These are phyloP conservation scores for Solanum chiquidenum DNA, from an alignment of 257 asterid species.

Conservation along the genomic window DNA sequence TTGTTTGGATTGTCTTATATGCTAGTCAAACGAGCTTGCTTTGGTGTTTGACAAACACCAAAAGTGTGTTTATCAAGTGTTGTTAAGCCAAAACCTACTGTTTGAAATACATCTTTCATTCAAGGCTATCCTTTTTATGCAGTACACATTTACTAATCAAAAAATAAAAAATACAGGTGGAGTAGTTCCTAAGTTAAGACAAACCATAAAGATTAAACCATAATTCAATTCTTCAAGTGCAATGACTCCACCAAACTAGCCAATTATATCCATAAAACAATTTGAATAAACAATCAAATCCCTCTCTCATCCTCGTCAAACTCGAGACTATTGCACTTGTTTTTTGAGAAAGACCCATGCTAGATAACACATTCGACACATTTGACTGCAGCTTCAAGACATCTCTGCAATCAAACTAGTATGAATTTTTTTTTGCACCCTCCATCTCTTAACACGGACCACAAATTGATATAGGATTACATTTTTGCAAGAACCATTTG, in stretches of 20 bases:
- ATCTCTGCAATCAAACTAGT: neutral
- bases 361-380: neutral
- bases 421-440: neutral
- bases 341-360: neutral
- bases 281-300: neutral
- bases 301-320: neutral
- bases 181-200: neutral
- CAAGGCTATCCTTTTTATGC: neutral
- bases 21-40: neutral
- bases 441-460: neutral
- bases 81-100: neutral
- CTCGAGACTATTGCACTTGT: neutral
- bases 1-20: neutral
- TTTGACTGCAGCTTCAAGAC: neutral
- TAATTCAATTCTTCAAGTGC: neutral
- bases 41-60: neutral
- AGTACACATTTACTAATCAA: neutral
- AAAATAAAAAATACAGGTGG: neutral
- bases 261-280: neutral
- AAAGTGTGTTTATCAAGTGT: neutral
- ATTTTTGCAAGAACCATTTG: neutral
- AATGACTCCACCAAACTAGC: neutral
- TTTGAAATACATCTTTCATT: neutral
- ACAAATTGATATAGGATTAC: neutral
- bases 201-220: neutral